Conservation (phyloP, 441 rosid species). For the Gossypium davidsonii region DNA sequence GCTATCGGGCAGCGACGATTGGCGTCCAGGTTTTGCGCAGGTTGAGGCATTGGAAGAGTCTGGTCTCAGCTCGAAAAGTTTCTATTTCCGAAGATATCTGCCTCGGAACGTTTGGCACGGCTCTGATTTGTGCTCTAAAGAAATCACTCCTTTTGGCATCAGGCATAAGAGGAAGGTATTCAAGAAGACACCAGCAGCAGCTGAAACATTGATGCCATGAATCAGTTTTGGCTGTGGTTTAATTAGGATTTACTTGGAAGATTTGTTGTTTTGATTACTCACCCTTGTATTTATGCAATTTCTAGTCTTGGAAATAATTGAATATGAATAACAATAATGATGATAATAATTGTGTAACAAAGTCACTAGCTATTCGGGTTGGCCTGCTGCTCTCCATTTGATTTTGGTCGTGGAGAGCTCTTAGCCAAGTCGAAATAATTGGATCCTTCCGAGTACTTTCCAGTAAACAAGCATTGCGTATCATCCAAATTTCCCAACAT, state of each 20-base stretch:
- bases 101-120: conserved; percentile 52
- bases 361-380: too few species aligned
- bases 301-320: conserved; percentile 15
- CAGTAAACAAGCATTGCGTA: too few species aligned
- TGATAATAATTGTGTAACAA: too few species aligned
- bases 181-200: background rate
- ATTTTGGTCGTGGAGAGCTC: too few species aligned
- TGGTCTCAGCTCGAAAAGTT: conserved; percentile 5
- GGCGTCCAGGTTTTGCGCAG: conserved; percentile 49
- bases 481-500: too few species aligned
- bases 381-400: too few species aligned
- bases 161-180: conserved; percentile 28
- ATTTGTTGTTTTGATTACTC: background rate
- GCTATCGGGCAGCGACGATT: conserved; percentile 35
- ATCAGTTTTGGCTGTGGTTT: background rate
- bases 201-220: background rate
- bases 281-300: too few species aligned
- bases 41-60: conserved; percentile 26
- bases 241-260: background rate
- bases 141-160: conserved; percentile 44
- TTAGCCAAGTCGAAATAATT: too few species aligned
- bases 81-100: conserved; percentile 20
- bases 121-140: conserved; percentile 35
- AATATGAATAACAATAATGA: background rate
- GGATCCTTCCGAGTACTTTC: too few species aligned